A percentile compares a stretch with the other conserved stretches of the same genome.
These are phyloP conservation scores for Candida hispaniensis DNA, from an alignment of 805 yeast species.

Conservation along the genomic window DNA sequence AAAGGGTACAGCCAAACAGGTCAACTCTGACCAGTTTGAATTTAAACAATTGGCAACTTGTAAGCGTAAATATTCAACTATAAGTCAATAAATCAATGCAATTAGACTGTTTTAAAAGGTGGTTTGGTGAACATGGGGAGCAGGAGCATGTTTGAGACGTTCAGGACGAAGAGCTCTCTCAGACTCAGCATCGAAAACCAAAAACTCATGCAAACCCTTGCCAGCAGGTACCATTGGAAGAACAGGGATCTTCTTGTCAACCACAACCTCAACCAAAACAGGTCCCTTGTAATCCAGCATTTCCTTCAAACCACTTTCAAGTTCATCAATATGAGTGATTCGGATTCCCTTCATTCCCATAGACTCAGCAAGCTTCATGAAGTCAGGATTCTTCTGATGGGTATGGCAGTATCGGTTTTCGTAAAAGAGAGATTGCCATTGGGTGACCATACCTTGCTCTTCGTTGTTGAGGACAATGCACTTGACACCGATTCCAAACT, in stretches of 20 bases:
- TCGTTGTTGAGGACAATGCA: slow-evolving; percentile 85
- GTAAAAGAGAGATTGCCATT: slow-evolving; percentile 97
- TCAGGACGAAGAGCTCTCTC: slow-evolving; percentile 16
- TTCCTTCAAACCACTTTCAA: slow-evolving; percentile 46
- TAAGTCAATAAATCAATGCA: too few species aligned
- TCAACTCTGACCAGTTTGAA: too few species aligned
- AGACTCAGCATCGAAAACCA: slow-evolving; percentile 67
- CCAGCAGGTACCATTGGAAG: slow-evolving; percentile 98
- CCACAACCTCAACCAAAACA: slow-evolving; percentile 77
- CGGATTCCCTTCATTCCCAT: slow-evolving; percentile 85
- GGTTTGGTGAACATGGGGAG: slow-evolving; percentile 16
- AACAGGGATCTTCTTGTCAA: slow-evolving; percentile 88
- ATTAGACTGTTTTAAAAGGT: too few species aligned
- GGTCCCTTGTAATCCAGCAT: slow-evolving; percentile 76
- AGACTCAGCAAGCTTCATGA: slow-evolving; percentile 83
- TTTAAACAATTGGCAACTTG: too few species aligned
- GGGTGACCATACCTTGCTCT: slow-evolving; percentile 99
- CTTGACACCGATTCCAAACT: slow-evolving; percentile 85
- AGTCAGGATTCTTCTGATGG: slow-evolving; percentile 91
- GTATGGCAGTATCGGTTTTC: slow-evolving; percentile 97
- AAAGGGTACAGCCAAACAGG: too few species aligned
- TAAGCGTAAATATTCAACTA: too few species aligned
- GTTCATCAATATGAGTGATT: slow-evolving; percentile 56
- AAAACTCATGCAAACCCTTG: slow-evolving; percentile 86
- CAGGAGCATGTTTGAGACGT: slow-evolving; percentile 14